Evolutionary conservation across 495 filamentous ascomycete species (phyloP).

Genomic region (Neohortaea acidophila): DNA sequence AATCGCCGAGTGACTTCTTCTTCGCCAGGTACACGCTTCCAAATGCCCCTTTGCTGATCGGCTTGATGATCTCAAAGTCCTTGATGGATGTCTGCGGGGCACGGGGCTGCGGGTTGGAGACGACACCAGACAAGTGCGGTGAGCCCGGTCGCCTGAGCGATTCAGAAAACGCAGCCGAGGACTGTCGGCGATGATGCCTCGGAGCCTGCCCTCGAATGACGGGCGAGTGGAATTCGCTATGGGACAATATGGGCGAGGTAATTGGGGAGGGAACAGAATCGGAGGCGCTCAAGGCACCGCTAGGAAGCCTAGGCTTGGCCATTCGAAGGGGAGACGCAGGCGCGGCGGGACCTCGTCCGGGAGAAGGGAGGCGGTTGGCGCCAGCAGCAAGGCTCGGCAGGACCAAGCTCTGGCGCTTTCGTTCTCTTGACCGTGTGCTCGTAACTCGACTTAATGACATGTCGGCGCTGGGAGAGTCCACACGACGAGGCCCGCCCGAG

Average conservation of each 20-base stretch:
- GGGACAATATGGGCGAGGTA: conserved; percentile 70
- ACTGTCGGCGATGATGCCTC: conserved; percentile 70
- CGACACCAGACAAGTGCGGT: conserved; percentile 51
- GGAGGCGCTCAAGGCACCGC: too few relatives aligned
- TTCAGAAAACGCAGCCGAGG: conserved; percentile 70
- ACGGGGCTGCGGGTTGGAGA: conserved; percentile 56
- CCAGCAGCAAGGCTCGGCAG: conserved; percentile 52
- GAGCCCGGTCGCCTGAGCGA: conserved; percentile 51
- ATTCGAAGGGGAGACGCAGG: conserved; percentile 82
- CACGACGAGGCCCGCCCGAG: conserved; percentile 36
- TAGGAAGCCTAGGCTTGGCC: conserved; percentile 66
- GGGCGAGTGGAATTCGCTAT: conserved; percentile 68
- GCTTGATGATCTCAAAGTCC: conserved; percentile 98
- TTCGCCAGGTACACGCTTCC: conserved; percentile 95
- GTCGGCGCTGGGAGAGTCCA: conserved; percentile 84
- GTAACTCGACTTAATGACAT: conserved; percentile 52
- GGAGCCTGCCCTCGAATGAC: conserved; percentile 35
- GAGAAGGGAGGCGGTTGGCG: conserved; percentile 73
- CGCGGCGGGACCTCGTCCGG: conserved; percentile 46
- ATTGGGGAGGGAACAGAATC: conserved; percentile 74
- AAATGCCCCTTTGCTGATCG: conserved; percentile 97
- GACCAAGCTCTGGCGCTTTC: conserved; percentile 69
- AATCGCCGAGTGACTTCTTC: conserved; percentile 95
- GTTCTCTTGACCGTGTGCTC: conserved; percentile 45
- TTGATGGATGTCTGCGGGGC: conserved; percentile 91